Evolutionary conservation across 1,284 basidiomycete genomes (phyloP), one percentile per base, ranked within the genome.

Genomic region (Hemileia vastatrix): DNA sequence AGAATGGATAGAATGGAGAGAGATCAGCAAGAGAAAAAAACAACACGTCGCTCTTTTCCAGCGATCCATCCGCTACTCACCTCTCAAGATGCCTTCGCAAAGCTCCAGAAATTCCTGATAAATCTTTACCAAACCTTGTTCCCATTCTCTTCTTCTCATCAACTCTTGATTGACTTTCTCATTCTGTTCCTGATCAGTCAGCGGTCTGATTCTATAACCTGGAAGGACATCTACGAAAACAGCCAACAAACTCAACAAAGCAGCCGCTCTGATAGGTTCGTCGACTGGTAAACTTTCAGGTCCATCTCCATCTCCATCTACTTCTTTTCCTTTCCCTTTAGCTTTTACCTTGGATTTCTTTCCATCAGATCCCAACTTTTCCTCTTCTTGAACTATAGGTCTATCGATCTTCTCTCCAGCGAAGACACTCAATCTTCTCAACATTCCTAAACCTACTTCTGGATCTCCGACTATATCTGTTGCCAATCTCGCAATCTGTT

Each of bases 91-190:
- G 31, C 78, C 76, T 77, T 97, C 93, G 57, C 96, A 82, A 50
- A 83, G 78, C 65, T 86, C 86, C 65, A 99, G 81, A 77, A 90
- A 98, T 9, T 81, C 80, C 76, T 95, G 92, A 77, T 99, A 99
- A 44, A 87, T 84, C 55, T 80, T 78, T 19, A 98, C 87, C 55
- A 99, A 81, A 15, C 92, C 87, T 76, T 96, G 90, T 75, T 99
- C 95, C 82, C 87, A 98, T 73, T 98, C 95, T 69, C 95, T 83
- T 66, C 90, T 86, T 24, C 86, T 82, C 21, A 86, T 82, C 3
- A 98, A 90, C 77, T 91, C 86, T 77, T 98, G 94, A 74, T 90
- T 86, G 64, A 96, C 92, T 76, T 93, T 94, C 76, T 95, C 91
- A 2, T 84, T 79, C 76, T 88, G 88, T 77, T 99, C 95, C 66